These are phyloP conservation scores for Pulveroboletus sp. DNA, from an alignment of 768 basidiomycete genomes.

Conservation along the genomic window DNA sequence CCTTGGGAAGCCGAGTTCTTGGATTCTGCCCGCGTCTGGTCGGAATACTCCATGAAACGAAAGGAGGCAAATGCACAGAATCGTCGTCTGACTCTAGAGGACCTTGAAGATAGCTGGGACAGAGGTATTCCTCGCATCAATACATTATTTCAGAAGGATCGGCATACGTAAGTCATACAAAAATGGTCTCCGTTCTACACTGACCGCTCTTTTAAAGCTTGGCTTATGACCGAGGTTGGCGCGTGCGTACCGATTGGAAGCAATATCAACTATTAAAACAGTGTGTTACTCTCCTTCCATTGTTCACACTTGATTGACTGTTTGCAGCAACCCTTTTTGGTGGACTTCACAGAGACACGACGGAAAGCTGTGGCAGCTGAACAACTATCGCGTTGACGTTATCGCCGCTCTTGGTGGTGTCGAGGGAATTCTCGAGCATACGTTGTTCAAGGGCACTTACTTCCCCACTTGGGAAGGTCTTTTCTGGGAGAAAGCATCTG, in stretches of 20 bases:
- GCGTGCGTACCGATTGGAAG: conserved; percentile 96
- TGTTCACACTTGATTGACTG: conserved; percentile 8
- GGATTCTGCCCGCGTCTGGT: conserved; percentile 98
- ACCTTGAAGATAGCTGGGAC: conserved; percentile 98
- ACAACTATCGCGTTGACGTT: conserved; percentile 98
- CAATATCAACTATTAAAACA: conserved; percentile 92
- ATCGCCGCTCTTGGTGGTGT: conserved; percentile 98
- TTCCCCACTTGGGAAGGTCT: conserved; percentile 98
- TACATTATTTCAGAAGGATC: conserved; percentile 97
- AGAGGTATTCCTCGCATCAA: conserved; percentile 98
- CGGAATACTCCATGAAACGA: conserved; percentile 98
- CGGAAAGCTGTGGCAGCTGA: conserved; percentile 94
- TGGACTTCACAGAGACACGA: conserved; percentile 98
- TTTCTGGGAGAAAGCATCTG: conserved; percentile 98
- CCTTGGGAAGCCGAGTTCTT: conserved; percentile 98
- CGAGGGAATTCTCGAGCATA: conserved; percentile 94
- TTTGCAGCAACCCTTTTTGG: conserved; percentile 88
- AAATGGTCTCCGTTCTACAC: not conserved
- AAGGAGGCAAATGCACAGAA: conserved; percentile 99
- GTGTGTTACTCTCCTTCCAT: conserved; percentile 38
- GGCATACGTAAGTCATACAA: conserved; percentile 64
- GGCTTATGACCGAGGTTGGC: conserved; percentile 99
- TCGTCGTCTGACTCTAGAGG: conserved; percentile 92
- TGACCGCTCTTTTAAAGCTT: conserved; percentile 40
- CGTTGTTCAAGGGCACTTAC: conserved; percentile 95